Conservation (phyloP, 768 basidiomycete genomes). For the Podaxis carcinomalis region DNA sequence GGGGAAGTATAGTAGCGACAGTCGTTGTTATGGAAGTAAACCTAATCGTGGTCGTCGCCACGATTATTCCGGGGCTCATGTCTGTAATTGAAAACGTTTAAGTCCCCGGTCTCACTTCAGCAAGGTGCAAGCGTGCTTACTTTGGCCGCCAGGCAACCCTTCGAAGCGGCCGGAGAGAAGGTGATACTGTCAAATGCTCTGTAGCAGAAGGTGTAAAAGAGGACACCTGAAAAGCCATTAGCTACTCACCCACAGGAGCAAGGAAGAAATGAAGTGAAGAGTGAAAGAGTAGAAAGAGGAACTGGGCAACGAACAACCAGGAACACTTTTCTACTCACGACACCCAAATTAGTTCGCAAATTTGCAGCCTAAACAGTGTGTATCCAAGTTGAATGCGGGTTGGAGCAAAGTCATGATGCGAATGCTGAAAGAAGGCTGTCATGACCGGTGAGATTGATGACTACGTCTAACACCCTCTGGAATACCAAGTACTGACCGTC, state of each 20-base stretch:
- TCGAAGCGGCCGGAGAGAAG: not conserved
- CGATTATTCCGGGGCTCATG: no score
- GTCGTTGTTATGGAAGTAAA: not conserved
- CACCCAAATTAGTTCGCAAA: constrained; percentile 3
- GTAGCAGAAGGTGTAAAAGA: not conserved
- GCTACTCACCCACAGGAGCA: constrained; percentile 1
- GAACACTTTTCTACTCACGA: constrained; percentile 4
- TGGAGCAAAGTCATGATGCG: constrained; percentile 1
- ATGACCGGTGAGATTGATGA: constrained; percentile 1
- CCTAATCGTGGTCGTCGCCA: not conserved
- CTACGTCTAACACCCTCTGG: not conserved
- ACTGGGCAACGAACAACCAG: not conserved
- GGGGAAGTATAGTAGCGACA: not conserved
- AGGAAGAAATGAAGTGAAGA: not conserved
- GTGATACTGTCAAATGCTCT: not conserved
- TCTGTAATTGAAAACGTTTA: not conserved
- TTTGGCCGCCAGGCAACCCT: not conserved
- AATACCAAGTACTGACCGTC: not conserved
- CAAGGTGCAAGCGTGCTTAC: not conserved
- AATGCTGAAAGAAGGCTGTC: constrained; percentile 4
- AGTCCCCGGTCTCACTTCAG: not conserved
- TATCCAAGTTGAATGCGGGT: not conserved
- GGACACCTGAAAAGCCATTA: not conserved
- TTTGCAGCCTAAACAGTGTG: not conserved
- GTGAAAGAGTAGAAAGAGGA: not conserved